Evolutionary conservation across 1,139 yeast genomes (phyloP).

Genomic region (Geotrichum armillariae): DNA sequence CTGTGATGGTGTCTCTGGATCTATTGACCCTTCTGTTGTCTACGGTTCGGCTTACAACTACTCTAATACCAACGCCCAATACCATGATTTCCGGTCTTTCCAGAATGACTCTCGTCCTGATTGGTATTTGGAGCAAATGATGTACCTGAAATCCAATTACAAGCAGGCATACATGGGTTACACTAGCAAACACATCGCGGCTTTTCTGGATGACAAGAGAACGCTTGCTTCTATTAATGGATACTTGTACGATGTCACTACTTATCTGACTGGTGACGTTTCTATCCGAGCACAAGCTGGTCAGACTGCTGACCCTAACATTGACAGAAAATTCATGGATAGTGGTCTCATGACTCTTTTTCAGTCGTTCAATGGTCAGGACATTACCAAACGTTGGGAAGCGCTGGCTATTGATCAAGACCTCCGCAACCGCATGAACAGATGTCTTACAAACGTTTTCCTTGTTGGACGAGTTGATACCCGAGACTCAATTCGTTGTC

Average conservation of each 20-base stretch:
- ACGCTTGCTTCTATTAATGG: slow-evolving; percentile 40
- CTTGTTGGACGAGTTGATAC: slow-evolving; percentile 45
- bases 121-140: slow-evolving; percentile 45
- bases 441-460: slow-evolving; percentile 42
- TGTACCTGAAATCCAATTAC: slow-evolving; percentile 38
- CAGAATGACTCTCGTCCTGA: slow-evolving; percentile 45
- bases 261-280: slow-evolving; percentile 41
- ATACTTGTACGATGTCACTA: slow-evolving; percentile 41
- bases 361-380: slow-evolving; percentile 41
- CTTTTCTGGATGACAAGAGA: slow-evolving; percentile 30
- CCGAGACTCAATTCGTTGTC: slow-evolving; percentile 40
- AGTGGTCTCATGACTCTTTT: slow-evolving; percentile 35
- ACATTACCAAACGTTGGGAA: slow-evolving; percentile 36
- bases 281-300: slow-evolving; percentile 38
- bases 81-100: slow-evolving; percentile 44
- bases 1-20: slow-evolving; percentile 39
- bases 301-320: slow-evolving; percentile 26
- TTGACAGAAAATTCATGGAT: slow-evolving; percentile 38
- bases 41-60: slow-evolving; percentile 40
- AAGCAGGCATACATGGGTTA: slow-evolving; percentile 42
- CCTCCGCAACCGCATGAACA: slow-evolving; percentile 32
- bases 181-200: slow-evolving; percentile 37
- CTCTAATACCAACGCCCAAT: slow-evolving; percentile 41
- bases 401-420: slow-evolving; percentile 32
- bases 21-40: slow-evolving; percentile 37